Conservation (phyloP, 345 rosid species). For the Alliaria petiolata region DNA sequence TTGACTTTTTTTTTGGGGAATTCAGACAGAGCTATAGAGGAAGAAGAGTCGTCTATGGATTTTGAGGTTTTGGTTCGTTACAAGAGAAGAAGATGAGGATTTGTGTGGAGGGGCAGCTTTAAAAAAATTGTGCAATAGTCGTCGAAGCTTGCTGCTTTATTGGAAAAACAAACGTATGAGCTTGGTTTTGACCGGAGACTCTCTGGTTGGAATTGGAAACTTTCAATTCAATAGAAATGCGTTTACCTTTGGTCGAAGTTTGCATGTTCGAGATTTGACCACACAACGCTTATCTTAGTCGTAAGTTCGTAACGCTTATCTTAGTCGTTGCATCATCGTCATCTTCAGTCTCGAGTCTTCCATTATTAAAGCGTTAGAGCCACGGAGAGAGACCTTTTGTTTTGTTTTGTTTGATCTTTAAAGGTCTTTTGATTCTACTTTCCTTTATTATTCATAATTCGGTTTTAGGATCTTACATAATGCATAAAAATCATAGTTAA, state of each 20-base stretch:
- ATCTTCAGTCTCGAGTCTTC: not conserved
- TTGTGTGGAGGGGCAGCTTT: constrained; percentile 7
- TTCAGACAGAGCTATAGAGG: constrained; percentile 12
- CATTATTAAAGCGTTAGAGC: not conserved
- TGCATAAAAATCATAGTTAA: not conserved
- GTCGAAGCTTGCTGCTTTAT: constrained; percentile 20
- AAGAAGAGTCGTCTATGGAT: constrained; percentile 4
- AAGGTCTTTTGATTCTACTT: not conserved
- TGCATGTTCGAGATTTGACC: constrained; percentile 20
- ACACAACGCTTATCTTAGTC: constrained; percentile 8
- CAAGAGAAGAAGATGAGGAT: constrained; percentile 16
- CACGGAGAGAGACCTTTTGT: not conserved
- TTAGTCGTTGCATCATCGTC: not conserved
- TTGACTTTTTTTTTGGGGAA: constrained; percentile 23
- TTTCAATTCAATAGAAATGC: too few species aligned
- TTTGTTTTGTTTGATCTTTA: not conserved
- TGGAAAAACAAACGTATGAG: constrained; percentile 4
- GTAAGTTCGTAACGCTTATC: too few species aligned
- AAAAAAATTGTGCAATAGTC: constrained; percentile 18
- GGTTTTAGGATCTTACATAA: not conserved
- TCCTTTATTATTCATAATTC: too few species aligned
- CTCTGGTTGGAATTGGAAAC: not conserved
- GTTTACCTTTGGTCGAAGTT: constrained; percentile 19
- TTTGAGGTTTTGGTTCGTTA: not conserved
- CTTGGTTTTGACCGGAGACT: constrained; percentile 28